phyloP scores from a whole-genome alignment of 306 rosid species.

The Luffa acutangula region DNA sequence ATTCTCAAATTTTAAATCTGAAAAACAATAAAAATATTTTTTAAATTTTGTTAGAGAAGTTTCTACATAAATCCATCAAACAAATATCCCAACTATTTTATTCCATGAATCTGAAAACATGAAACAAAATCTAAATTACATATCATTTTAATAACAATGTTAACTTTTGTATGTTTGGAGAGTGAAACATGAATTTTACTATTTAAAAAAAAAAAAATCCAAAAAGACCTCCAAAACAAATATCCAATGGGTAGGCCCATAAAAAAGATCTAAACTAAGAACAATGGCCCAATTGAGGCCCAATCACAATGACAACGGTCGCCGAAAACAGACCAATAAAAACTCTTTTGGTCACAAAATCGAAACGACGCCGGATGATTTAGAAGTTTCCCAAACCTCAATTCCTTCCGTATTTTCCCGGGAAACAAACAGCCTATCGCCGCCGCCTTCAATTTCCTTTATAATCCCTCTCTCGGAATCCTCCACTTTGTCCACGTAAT shows the following conservation, averaged over 20 bases:
- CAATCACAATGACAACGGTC: background rate
- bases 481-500: constrained; percentile 61
- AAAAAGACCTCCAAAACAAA: background rate
- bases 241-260: background rate
- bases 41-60: too few species aligned
- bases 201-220: background rate
- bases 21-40: too few species aligned
- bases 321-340: background rate
- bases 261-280: background rate
- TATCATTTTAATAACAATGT: too few species aligned
- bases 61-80: too few species aligned
- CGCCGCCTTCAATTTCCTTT: constrained; percentile 73
- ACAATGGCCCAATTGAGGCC: background rate
- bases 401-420: constrained; percentile 74
- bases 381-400: constrained; percentile 91
- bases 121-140: too few species aligned
- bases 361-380: constrained; percentile 31
- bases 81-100: too few species aligned
- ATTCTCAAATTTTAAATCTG: too few species aligned
- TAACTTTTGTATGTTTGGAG: too few species aligned
- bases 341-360: constrained; percentile 14
- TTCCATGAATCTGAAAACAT: too few species aligned
- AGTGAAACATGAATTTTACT: too few species aligned
- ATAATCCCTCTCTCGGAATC: constrained; percentile 63
- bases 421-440: constrained; percentile 67